Base-by-base conservation (phyloP, 768 basidiomycete genomes). In the Leccinum imitatum region DNA sequence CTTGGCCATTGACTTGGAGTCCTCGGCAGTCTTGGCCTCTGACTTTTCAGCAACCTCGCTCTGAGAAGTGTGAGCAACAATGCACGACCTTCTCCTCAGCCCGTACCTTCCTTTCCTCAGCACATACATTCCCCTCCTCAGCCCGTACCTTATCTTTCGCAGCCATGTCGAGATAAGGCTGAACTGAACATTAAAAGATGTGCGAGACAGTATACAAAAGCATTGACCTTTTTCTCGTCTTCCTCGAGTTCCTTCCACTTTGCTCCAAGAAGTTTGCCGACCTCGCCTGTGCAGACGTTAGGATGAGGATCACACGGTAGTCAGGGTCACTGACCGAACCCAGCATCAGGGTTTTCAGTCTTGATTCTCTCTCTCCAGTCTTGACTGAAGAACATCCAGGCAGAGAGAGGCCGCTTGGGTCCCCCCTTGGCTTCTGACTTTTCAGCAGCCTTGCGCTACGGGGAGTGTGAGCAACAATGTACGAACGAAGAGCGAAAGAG, bases 341-440 rank as follows among this genome's bases (percentile, higher is more conserved):
- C 83, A 30, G 93, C 94, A 60, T 95, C 93, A 53, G 95, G 95
- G 79, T 98, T 96, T 79, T 97, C 94, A 59, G 84, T 71, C 87
- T 95, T 96, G 83, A 98, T 91, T 73, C 90, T 85, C 77, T 95
- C 91, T 72, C 95, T 85, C 91, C 93, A 90, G 75, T 94, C 95
- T 75, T 95, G 91, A 68, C 86, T 88, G 83, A 98, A 98, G 89
- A 95, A 95, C 96, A 98, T 97, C 80, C 97, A 98, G 44, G 96
- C 94, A 31, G 95, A 97, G 50, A 97, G 82, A 0, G 93, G 90
- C 56, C 95, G 87, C 80, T 98, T 97, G 62, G 93, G 94, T 0
- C 72, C 72, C 15, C 73, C 72, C 65, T 73, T 73, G 50, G 88
- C 85, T 67, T 89, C 87, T 23, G 82, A 80, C 77, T 90, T 90